Evolutionary conservation across 352 stramenopile genomes (phyloP), one percentile per base, ranked within the genome.

Genomic region (Globisporangium sylvaticum): DNA sequence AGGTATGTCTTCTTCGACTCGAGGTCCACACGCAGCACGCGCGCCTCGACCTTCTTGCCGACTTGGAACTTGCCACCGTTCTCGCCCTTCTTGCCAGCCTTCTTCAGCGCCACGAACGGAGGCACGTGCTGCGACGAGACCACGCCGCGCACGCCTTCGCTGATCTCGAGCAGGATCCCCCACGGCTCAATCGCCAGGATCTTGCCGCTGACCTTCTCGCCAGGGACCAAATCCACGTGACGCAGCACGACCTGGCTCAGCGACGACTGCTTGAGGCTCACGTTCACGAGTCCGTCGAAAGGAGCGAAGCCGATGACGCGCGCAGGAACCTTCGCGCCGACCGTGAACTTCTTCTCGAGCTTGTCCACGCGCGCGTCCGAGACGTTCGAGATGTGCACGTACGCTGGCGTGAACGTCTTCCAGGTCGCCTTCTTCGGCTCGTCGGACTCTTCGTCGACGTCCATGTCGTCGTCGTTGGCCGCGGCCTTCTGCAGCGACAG

Each of bases 1-100:
- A 99, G 61, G 37, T 86, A 89, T 20, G 86, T 95, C 80, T 98
- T 98, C 77, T 98, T 98, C 22, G 86, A 75, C 14, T 94, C 95
- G 9, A 96, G 37, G 37, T 96, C 87, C 12, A 96, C 82, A 24
- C 88, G 78, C 48, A 96, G 74, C 58, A 97, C 90, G 24, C 90
- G 88, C n/a, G 80, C 87, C 6, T 79, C 83, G n/a, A 91, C 78
- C 10, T 68, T 69, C 70, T 94, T 91, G 60, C 89, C 89, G 10
- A 91, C 74, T 58, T 87, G 83, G 74, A 87, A 97, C 72, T 94
- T 93, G 65, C 73, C 79, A 59, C 73, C 79, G 44, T 69, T 89
- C 64, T 86, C 86, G 15, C 65, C 71, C 60, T 85, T 89, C 61
- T 84, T 87, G 56, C 66, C 71, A 4, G 83, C 69, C 68, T 89